Evolutionary conservation across 768 basidiomycete species (phyloP).

Genomic region (Rhizopogon rudus): DNA sequence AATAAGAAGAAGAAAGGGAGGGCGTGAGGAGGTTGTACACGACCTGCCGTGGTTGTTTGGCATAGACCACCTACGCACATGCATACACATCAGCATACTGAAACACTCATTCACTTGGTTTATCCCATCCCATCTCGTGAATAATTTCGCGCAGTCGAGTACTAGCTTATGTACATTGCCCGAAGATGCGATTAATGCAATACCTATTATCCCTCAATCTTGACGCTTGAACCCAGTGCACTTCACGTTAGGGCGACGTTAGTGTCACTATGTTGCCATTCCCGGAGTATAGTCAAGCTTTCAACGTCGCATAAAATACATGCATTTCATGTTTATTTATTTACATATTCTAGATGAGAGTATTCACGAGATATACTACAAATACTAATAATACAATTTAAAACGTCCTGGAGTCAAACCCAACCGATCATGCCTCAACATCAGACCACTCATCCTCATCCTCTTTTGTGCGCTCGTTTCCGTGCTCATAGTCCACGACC

Average conservation of each 20-base stretch:
- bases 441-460: conserved; percentile 30
- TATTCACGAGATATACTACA: background rate
- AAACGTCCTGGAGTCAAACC: background rate
- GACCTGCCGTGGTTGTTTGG: no score
- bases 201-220: no score
- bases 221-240: no score
- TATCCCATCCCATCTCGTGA: background rate
- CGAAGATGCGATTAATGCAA: no score
- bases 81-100: background rate
- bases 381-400: background rate
- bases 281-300: no score
- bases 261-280: no score
- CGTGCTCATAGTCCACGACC: conserved; percentile 11
- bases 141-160: background rate
- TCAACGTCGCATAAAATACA: no score
- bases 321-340: no score
- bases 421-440: conserved; percentile 24
- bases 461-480: background rate
- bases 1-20: conserved; percentile 92
- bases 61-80: background rate
- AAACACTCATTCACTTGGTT: background rate
- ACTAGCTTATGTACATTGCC: background rate
- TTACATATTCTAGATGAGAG: no score
- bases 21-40: conserved; percentile 26
- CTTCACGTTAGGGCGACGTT: no score